Evolutionary conservation across 139 green algal species (phyloP).

Genomic region (Chlorella sp.): DNA sequence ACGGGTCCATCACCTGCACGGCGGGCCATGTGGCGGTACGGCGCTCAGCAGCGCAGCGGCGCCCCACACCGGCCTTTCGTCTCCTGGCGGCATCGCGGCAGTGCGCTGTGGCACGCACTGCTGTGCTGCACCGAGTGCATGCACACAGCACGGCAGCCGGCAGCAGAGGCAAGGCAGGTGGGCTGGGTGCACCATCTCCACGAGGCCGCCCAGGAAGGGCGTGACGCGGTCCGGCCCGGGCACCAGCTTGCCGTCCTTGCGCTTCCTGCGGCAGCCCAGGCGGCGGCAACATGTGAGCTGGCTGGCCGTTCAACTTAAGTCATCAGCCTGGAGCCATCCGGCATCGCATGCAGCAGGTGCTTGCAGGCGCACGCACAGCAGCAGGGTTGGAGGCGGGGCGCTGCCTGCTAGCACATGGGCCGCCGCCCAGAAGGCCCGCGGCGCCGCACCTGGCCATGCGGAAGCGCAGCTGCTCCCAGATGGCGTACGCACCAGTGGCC

Average conservation of each 20-base stretch:
- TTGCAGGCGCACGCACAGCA: neutral
- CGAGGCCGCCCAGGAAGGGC: constrained; percentile 78
- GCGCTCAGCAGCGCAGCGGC: no score
- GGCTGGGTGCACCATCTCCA: constrained; percentile 84
- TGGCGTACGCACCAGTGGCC: constrained; percentile 44
- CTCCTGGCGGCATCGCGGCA: neutral
- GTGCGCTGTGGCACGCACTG: no score
- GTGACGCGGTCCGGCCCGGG: constrained; percentile 56
- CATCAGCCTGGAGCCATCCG: no score
- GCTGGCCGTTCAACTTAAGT: no score
- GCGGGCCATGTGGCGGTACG: neutral
- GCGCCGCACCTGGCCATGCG: constrained; percentile 19
- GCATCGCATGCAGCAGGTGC: neutral
- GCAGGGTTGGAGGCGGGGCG: neutral
- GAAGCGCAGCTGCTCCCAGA: constrained; percentile 71
- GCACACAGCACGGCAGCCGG: neutral
- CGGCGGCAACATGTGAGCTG: neutral
- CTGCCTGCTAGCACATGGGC: neutral
- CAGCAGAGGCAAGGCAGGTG: neutral
- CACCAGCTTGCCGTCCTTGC: constrained; percentile 48
- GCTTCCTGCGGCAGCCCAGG: constrained; percentile 32
- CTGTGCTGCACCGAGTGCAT: constrained; percentile 52
- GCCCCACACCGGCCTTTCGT: no score
- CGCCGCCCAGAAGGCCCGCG: no score
- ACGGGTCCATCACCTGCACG: constrained; percentile 21